These are phyloP conservation scores for Lactarius vividus DNA, from an alignment of 768 basidiomycete genomes.

Conservation along the genomic window DNA sequence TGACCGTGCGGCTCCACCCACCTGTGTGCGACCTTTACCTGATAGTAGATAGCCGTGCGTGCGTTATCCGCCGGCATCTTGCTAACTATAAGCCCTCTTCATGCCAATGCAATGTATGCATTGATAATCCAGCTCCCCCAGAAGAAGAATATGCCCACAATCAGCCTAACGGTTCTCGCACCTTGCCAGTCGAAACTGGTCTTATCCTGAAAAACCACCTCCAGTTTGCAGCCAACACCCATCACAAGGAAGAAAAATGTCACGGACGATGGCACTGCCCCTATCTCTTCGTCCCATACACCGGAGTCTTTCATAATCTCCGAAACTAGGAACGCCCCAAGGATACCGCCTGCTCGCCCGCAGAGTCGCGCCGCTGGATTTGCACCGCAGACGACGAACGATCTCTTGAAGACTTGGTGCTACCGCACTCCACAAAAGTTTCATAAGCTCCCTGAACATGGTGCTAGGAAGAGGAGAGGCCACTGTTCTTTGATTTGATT, in stretches of 20 bases:
- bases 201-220: slow-evolving; percentile 16
- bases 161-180: slow-evolving; percentile 23
- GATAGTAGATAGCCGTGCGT: slow-evolving; percentile 23
- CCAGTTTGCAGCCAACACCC: slow-evolving; percentile 20
- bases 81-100: slow-evolving; percentile 24
- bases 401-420: slow-evolving; percentile 65
- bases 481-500: slow-evolving; percentile 41
- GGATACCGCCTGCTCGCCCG: slow-evolving; percentile 19
- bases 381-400: slow-evolving; percentile 52
- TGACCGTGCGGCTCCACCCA: slow-evolving; percentile 25
- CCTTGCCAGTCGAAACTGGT: slow-evolving; percentile 14
- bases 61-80: slow-evolving; percentile 18
- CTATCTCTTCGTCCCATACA: slow-evolving; percentile 20
- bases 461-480: slow-evolving; percentile 61
- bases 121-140: slow-evolving; percentile 24
- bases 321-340: slow-evolving; percentile 27
- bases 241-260: slow-evolving; percentile 28
- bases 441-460: slow-evolving; percentile 56
- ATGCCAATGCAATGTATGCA: slow-evolving; percentile 23
- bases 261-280: slow-evolving; percentile 19
- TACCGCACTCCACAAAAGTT: slow-evolving; percentile 64
- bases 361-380: slow-evolving; percentile 33
- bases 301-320: slow-evolving; percentile 27
- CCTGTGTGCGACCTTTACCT: slow-evolving; percentile 23
- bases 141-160: slow-evolving; percentile 23